Percentiles rank a stretch among this genome's conserved stretches.
Evolutionary conservation across 23 red algal genomes (phyloP).

Genomic region (Cyanidioschyzon merolae): DNA sequence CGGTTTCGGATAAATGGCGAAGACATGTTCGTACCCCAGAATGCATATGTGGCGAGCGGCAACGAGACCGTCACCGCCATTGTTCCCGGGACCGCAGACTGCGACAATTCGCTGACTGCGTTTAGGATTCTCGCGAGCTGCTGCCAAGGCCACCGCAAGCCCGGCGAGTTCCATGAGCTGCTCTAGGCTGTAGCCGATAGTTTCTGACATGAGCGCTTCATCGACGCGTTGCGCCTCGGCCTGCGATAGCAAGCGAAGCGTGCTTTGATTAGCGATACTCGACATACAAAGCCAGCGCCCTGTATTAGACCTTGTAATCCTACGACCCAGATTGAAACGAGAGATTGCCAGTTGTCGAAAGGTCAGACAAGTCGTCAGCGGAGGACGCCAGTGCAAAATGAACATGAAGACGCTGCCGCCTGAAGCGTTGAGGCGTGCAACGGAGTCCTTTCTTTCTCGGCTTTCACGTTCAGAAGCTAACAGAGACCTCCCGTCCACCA

Average conservation of each 20-base stretch:
- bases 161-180: constrained; percentile 98
- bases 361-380: no score
- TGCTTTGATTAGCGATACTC: not conserved
- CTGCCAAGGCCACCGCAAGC: constrained; percentile 63
- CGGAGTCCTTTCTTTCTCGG: no score
- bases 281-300: not conserved
- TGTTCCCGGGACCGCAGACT: constrained; percentile 87
- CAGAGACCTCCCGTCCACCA: no score
- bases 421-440: no score
- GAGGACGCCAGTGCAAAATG: no score
- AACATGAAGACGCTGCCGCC: no score
- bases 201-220: constrained; percentile 9
- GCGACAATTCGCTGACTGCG: constrained; percentile 18
- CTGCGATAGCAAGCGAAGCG: not conserved
- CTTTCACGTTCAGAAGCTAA: no score
- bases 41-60: constrained; percentile 67
- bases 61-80: constrained; percentile 99
- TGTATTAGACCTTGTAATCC: no score
- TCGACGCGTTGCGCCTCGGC: constrained; percentile 1
- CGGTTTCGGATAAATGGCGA: constrained; percentile 41
- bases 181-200: constrained; percentile 48
- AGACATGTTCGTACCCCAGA: constrained; percentile 47
- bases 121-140: constrained; percentile 8
- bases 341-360: no score
- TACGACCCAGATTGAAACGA: no score